These are phyloP conservation scores for Platanthera zijinensis DNA, from an alignment of 106 monocot species.

Conservation along the genomic window DNA sequence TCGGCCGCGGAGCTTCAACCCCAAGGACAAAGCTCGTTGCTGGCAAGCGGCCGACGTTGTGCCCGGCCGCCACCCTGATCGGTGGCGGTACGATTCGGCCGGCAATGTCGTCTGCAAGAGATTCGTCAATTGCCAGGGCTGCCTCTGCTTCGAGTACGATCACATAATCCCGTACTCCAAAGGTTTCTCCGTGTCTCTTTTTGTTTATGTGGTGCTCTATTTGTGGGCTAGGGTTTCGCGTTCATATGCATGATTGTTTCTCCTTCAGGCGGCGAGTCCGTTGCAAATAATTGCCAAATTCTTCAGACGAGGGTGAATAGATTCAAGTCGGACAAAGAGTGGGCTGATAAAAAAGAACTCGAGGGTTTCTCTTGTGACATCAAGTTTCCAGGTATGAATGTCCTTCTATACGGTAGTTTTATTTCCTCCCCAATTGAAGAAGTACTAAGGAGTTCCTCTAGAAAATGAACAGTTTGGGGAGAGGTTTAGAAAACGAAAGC, in stretches of 20 bases:
- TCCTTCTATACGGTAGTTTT: not conserved
- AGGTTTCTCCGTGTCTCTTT: slow-evolving; percentile 19
- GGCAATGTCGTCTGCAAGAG: slow-evolving; percentile 94
- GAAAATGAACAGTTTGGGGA: no score
- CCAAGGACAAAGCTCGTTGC: slow-evolving; percentile 58
- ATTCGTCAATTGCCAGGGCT: slow-evolving; percentile 83
- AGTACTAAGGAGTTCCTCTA: no score
- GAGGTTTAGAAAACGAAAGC: no score
- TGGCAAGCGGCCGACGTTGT: slow-evolving; percentile 72
- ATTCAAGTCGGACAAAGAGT: slow-evolving; percentile 67
- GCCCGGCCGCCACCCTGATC: slow-evolving; percentile 78
- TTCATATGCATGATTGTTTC: not conserved
- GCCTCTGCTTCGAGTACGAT: slow-evolving; percentile 97
- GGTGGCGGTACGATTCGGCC: slow-evolving; percentile 83
- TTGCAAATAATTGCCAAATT: slow-evolving; percentile 88
- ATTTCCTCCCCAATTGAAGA: no score
- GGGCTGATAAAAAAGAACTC: slow-evolving; percentile 59
- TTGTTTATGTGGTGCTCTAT: not conserved
- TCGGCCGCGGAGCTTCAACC: slow-evolving; percentile 62
- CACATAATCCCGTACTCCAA: slow-evolving; percentile 87
- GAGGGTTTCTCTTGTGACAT: slow-evolving; percentile 83
- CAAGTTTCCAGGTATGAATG: slow-evolving; percentile 67
- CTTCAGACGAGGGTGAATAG: slow-evolving; percentile 93
- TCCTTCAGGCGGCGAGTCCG: slow-evolving; percentile 72
- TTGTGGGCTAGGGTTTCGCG: not conserved